Conservation (phyloP, 306 rosid species). For the Astragalus membranaceus region DNA sequence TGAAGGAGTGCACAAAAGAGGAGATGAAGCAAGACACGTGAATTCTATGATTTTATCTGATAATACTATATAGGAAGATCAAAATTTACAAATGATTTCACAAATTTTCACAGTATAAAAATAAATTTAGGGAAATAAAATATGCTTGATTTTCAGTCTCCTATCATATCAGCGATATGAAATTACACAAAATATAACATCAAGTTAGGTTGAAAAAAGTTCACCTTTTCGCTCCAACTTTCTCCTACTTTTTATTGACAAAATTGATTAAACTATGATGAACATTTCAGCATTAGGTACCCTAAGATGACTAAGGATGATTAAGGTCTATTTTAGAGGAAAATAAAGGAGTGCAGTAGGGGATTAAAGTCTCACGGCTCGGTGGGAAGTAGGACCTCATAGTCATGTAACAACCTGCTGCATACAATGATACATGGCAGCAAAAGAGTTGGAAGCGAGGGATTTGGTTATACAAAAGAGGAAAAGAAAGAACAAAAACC, state of each 20-base stretch:
- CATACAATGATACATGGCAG: not conserved
- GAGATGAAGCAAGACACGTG: not conserved
- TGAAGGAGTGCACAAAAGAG: not conserved
- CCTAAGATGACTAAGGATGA: not conserved
- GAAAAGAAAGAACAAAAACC: not conserved
- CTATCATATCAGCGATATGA: not conserved
- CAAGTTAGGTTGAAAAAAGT: not conserved
- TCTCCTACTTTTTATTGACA: not conserved
- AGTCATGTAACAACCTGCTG: not conserved
- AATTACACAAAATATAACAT: not conserved
- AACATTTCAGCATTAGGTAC: not conserved
- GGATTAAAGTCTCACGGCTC: not conserved
- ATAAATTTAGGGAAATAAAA: not conserved
- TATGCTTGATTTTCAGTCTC: not conserved
- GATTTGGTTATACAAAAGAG: not conserved
- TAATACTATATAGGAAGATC: not conserved
- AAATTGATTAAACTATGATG: not conserved
- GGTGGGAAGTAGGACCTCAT: not conserved
- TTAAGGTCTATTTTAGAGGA: too few relatives aligned
- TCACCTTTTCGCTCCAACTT: not conserved
- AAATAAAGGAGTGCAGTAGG: too few relatives aligned
- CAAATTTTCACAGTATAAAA: not conserved
- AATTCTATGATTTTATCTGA: not conserved
- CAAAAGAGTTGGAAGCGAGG: not conserved
- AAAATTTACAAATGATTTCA: not conserved